A percentile compares a stretch with the other conserved stretches of the same genome.
Conservation (phyloP, 352 stramenopile genomes). For the Salisapilia sapeloensis region DNA sequence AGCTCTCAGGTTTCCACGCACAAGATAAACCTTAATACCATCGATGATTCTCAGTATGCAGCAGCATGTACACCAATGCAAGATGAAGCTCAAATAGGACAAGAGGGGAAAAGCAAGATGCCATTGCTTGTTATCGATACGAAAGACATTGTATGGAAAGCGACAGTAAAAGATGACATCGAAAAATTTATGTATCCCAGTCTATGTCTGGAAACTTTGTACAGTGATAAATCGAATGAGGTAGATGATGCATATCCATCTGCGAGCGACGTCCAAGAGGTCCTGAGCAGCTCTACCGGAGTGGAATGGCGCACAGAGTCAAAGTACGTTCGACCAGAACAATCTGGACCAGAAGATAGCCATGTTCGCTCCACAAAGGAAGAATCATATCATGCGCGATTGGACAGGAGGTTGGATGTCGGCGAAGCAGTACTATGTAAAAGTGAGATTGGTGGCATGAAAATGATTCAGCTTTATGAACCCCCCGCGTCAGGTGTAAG, state of each 20-base stretch:
- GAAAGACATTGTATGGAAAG: conserved; percentile 34
- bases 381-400: conserved; percentile 13
- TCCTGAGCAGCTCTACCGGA: conserved; percentile 14
- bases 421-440: conserved; percentile 31
- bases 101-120: no score
- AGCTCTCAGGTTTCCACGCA: no score
- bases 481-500: no score
- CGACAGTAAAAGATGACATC: conserved; percentile 31
- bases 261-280: conserved; percentile 11
- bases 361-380: conserved; percentile 8
- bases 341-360: conserved; percentile 7
- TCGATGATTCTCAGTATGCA: no score
- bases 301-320: conserved; percentile 36
- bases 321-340: conserved; percentile 12
- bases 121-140: conserved; percentile 15
- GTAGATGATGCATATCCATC: conserved; percentile 10
- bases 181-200: conserved; percentile 67
- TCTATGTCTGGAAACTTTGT: conserved; percentile 31
- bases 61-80: no score
- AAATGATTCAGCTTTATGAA: conserved; percentile 7
- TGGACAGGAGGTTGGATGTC: conserved; percentile 40
- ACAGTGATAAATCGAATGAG: conserved; percentile 1
- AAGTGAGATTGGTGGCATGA: conserved; percentile 10
- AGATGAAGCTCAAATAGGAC: no score
- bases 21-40: no score